These are phyloP conservation scores for Ogataea allantospora DNA, from an alignment of 805 yeast genomes.

Conservation along the genomic window DNA sequence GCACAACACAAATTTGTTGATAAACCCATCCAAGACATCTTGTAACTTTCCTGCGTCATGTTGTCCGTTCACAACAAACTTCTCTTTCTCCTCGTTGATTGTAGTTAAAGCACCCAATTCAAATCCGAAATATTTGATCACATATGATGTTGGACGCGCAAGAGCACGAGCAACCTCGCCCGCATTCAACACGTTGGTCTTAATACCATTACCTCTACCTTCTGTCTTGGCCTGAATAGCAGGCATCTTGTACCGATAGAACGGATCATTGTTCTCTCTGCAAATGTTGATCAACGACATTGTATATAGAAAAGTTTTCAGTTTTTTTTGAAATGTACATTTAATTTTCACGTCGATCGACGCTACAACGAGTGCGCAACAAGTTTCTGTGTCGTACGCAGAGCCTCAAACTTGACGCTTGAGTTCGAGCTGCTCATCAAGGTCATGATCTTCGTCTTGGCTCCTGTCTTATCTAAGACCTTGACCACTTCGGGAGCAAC, in stretches of 20 bases:
- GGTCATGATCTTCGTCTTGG: conserved; percentile 81
- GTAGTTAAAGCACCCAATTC: conserved; percentile 97
- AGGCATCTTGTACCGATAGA: conserved; percentile 99
- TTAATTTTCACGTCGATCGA: conserved; percentile 5
- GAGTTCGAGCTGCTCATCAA: conserved; percentile 77
- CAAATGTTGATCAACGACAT: conserved; percentile 92
- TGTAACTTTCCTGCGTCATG: conserved; percentile 90
- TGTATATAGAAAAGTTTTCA: conserved; percentile 8
- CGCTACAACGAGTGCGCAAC: conserved; percentile 70
- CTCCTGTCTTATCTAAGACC: conserved; percentile 52
- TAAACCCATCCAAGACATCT: conserved; percentile 92
- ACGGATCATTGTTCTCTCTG: conserved; percentile 96
- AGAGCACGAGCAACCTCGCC: conserved; percentile 93
- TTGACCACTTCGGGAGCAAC: conserved; percentile 60
- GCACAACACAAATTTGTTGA: conserved; percentile 88
- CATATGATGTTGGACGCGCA: conserved; percentile 88
- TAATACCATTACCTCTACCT: conserved; percentile 99
- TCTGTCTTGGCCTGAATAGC: conserved; percentile 94
- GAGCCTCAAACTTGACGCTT: conserved; percentile 91
- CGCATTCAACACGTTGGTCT: conserved; percentile 87
- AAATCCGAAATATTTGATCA: conserved; percentile 91
- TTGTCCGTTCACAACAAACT: conserved; percentile 90
- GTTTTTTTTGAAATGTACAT: conserved; percentile 6
- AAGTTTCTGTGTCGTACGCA: conserved; percentile 90
- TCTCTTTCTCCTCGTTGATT: conserved; percentile 73